phyloP scores from a whole-genome alignment of 441 rosid species.

The Populus hybrid region DNA sequence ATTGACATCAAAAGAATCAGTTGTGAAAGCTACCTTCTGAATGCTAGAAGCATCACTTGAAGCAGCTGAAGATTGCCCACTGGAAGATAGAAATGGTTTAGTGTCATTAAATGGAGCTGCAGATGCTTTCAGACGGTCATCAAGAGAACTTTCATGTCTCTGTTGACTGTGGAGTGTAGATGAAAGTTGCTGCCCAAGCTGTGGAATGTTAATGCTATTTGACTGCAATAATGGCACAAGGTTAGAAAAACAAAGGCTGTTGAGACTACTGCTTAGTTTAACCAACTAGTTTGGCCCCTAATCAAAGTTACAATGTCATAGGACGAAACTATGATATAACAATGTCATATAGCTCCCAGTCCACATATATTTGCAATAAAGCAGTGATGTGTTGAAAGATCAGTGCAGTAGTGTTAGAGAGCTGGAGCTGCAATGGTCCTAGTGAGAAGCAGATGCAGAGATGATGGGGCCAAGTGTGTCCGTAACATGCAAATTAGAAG shows the following conservation, averaged over 20 bases:
- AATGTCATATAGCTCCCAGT: neutral
- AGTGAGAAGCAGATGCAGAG: neutral
- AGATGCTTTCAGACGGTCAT: constrained; percentile 51
- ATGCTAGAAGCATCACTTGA: constrained; percentile 47
- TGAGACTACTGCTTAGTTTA: neutral
- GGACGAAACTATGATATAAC: neutral
- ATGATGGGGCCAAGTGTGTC: neutral
- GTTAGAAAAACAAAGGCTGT: neutral
- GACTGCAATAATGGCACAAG: constrained; percentile 37
- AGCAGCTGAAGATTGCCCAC: constrained; percentile 40
- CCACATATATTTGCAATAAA: neutral
- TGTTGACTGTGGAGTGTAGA: constrained; percentile 52
- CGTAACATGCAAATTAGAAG: neutral
- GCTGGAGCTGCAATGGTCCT: neutral
- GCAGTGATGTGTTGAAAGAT: neutral
- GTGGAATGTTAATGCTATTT: constrained; percentile 39
- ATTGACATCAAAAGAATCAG: neutral
- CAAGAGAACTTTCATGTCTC: constrained; percentile 53
- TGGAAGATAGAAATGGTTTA: constrained; percentile 46
- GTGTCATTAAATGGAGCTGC: constrained; percentile 43
- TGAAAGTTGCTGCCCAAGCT: constrained; percentile 52
- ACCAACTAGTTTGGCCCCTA: neutral
- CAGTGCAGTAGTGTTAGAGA: neutral
- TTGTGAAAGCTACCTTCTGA: constrained; percentile 50
- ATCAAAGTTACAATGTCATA: neutral